Conservation (phyloP, 1,284 basidiomycete genomes). For the Ceratobasidium sp. region DNA sequence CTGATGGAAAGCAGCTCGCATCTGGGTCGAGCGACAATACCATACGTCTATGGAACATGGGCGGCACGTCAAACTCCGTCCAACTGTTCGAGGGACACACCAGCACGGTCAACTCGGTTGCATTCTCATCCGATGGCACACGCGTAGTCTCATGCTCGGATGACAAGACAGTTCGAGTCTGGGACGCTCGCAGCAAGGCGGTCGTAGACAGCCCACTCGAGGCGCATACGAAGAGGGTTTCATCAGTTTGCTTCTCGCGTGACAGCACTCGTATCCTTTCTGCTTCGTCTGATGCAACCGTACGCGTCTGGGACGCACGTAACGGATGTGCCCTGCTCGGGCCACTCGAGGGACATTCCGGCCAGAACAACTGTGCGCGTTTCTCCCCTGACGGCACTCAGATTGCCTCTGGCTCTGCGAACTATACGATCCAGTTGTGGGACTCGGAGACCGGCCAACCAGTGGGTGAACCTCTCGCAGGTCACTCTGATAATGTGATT, state of each 20-base stretch:
- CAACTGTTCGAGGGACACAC: slow-evolving; percentile 3
- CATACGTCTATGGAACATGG: slow-evolving; percentile 22
- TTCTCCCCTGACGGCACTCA: not conserved
- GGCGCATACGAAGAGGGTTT: not conserved
- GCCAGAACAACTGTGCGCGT: not conserved
- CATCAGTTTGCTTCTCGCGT: not conserved
- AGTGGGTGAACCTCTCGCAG: not conserved
- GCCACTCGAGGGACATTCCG: not conserved
- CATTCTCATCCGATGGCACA: no score
- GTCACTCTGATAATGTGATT: not conserved
- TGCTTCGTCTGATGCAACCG: not conserved
- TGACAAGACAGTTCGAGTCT: not conserved
- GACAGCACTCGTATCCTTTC: not conserved
- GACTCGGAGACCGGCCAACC: not conserved
- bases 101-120: slow-evolving; percentile 10
- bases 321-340: not conserved
- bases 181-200: not conserved
- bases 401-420: slow-evolving; percentile 4
- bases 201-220: not conserved
- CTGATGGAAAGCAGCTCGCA: slow-evolving; percentile 12
- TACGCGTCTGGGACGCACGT: not conserved
- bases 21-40: slow-evolving; percentile 20
- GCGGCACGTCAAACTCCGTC: not conserved
- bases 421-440: slow-evolving; percentile 6
- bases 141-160: no score